Conservation (phyloP, 768 basidiomycete species). For the Russula ochroleuca region DNA sequence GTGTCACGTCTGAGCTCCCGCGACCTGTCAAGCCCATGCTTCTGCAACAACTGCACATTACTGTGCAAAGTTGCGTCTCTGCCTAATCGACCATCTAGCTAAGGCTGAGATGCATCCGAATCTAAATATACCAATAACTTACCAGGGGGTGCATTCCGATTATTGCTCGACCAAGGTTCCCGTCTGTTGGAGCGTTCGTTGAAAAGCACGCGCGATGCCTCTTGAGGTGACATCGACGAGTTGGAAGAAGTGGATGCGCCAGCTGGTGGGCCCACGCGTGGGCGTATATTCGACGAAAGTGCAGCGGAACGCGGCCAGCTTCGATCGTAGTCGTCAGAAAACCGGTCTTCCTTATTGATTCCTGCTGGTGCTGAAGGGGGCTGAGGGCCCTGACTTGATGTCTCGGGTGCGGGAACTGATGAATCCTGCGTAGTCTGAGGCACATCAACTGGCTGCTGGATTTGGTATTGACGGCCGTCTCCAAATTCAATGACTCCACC, state of each 20-base stretch:
- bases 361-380: constrained; percentile 36
- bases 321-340: constrained; percentile 91
- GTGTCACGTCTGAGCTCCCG: constrained; percentile 29
- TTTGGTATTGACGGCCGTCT: constrained; percentile 88
- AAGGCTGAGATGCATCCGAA: constrained; percentile 39
- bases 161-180: constrained; percentile 68
- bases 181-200: constrained; percentile 90
- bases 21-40: constrained; percentile 36
- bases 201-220: constrained; percentile 76
- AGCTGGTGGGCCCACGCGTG: constrained; percentile 22
- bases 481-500: constrained; percentile 92
- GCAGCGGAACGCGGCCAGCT: constrained; percentile 83
- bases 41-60: constrained; percentile 59
- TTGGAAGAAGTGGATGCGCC: constrained; percentile 38
- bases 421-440: constrained; percentile 28
- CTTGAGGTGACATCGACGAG: constrained; percentile 47
- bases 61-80: constrained; percentile 47
- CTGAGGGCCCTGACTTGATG: not conserved
- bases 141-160: constrained; percentile 41
- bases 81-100: constrained; percentile 36
- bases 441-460: constrained; percentile 51
- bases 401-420: constrained; percentile 9
- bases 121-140: constrained; percentile 22
- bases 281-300: constrained; percentile 43
- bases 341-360: constrained; percentile 81